phyloP scores from a whole-genome alignment of 208 protist genomes.

The Kentomonas sorsogonicus region DNA sequence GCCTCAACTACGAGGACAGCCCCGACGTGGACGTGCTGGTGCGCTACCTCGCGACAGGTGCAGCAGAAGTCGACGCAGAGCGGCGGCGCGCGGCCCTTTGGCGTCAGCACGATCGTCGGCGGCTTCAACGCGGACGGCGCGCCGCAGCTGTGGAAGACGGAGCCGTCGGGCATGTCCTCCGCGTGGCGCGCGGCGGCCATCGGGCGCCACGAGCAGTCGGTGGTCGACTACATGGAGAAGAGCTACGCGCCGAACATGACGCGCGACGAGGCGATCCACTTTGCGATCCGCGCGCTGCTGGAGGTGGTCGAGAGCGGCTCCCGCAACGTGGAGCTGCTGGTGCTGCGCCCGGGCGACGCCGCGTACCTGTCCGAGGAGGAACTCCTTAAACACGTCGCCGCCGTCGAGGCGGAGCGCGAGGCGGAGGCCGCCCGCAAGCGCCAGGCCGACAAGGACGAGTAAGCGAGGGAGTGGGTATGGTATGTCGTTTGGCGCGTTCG shows the following conservation, averaged over 20 bases:
- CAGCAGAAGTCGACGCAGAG: constrained; percentile 98
- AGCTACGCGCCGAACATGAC: constrained; percentile 92
- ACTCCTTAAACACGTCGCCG: constrained; percentile 67
- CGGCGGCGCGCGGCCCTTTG: constrained; percentile 98
- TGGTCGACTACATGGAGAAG: constrained; percentile 99
- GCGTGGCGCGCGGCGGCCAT: constrained; percentile 77
- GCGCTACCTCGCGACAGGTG: constrained; percentile 95
- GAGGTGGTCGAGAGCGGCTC: constrained; percentile 95
- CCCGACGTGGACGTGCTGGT: constrained; percentile 98
- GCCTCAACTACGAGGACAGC: constrained; percentile 98
- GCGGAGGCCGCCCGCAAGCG: constrained; percentile 78
- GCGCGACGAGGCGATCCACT: constrained; percentile 93
- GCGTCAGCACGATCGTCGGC: constrained; percentile 98
- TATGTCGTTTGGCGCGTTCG: not conserved
- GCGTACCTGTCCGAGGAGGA: constrained; percentile 75
- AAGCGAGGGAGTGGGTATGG: not conserved
- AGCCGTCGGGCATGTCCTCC: constrained; percentile 82
- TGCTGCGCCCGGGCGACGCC: constrained; percentile 62
- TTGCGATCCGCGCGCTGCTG: constrained; percentile 97
- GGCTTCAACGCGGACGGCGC: constrained; percentile 97
- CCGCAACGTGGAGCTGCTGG: constrained; percentile 87
- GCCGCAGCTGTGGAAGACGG: constrained; percentile 90
- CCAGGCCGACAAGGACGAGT: constrained; percentile 81
- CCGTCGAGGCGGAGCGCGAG: constrained; percentile 86
- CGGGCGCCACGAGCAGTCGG: constrained; percentile 96